Evolutionary conservation across 106 monocot genomes (phyloP), one percentile per base, ranked within the genome.

Genomic region (Apostasia shenzhenica): DNA sequence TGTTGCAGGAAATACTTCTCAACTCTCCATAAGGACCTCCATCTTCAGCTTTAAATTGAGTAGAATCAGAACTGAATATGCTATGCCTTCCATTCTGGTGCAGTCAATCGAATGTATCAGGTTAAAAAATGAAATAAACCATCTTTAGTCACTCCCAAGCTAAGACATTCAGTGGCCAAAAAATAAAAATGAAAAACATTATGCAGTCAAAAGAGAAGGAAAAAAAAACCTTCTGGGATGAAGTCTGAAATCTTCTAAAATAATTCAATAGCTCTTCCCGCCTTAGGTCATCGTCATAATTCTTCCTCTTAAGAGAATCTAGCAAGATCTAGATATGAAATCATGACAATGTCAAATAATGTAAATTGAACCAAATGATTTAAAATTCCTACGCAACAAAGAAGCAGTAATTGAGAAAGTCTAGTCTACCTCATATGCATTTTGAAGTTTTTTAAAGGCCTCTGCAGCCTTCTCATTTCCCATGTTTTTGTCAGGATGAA

Each of bases 381-480:
- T 6, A 8, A 8, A 2, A 48, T 12, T 49, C 65, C 44, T 8
- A 43, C 8, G 9, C 8, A 65, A 65, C 10, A 12, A 5, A 4
- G 5, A 44, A 65, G 26, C 11, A 65, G 14, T 63, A 13, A 74
- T 11, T 5, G 14, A 62, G 45, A 37, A 54, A 61, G 47, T 54
- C 41, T 58, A 61, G 47, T 54, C 41, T 58, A 92, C 97, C 86
- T 97, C 97, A 74, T 97, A 97, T 68, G 92, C 92, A 89, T 97
- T 97, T 89, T 97, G 97, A 81, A 97, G 86, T 66, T 92, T 97
- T 68, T 97, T 97, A 73, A 97, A 97, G 74, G 97, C 92, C 50
- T 97, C 97, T 48, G 80, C 92, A 54, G 95, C 95, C 74, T 89
- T 89, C 69, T 97, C 92, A 63, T 97, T 92, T 7, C 95, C 92